A percentile compares a stretch with the other conserved stretches of the same genome.
These are phyloP conservation scores for Erysimum cheiri DNA, from an alignment of 441 rosid genomes.

Conservation along the genomic window DNA sequence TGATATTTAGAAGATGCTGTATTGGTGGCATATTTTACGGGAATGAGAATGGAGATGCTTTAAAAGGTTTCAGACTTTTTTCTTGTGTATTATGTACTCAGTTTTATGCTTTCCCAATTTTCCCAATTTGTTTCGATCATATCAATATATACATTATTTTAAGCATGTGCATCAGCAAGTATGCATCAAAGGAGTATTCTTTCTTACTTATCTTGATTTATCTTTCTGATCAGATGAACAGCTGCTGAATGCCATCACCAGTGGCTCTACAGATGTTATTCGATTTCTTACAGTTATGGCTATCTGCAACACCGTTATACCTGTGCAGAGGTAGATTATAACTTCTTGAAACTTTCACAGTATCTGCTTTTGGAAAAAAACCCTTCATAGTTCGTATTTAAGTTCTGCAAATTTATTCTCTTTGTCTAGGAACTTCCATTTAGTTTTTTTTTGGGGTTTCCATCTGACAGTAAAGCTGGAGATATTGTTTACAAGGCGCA, in stretches of 20 bases:
- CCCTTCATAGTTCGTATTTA: background rate
- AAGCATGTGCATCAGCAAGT: constrained; percentile 12
- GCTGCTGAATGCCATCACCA: constrained; percentile 72
- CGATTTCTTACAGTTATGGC: constrained; percentile 95
- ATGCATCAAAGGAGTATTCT: constrained; percentile 18
- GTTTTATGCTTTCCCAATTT: background rate
- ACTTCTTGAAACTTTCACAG: constrained; percentile 18
- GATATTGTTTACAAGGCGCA: constrained; percentile 86
- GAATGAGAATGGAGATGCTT: constrained; percentile 89
- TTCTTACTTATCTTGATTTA: constrained; percentile 25
- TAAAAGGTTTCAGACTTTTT: constrained; percentile 68
- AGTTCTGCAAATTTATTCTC: constrained; percentile 14
- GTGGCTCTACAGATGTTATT: constrained; percentile 86
- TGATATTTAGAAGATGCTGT: constrained; percentile 98
- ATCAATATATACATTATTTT: background rate
- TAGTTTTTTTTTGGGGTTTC: constrained; percentile 8
- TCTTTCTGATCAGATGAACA: constrained; percentile 59
- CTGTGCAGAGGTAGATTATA: constrained; percentile 73
- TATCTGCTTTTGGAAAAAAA: constrained; percentile 23
- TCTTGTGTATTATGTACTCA: constrained; percentile 21
- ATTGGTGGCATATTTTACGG: constrained; percentile 86
- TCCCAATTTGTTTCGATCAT: background rate
- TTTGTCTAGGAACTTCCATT: constrained; percentile 18
- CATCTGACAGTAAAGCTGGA: constrained; percentile 79
- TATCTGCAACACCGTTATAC: constrained; percentile 92